Base-by-base conservation (phyloP, 73 alveolate species). In the Stentor roeselii region DNA sequence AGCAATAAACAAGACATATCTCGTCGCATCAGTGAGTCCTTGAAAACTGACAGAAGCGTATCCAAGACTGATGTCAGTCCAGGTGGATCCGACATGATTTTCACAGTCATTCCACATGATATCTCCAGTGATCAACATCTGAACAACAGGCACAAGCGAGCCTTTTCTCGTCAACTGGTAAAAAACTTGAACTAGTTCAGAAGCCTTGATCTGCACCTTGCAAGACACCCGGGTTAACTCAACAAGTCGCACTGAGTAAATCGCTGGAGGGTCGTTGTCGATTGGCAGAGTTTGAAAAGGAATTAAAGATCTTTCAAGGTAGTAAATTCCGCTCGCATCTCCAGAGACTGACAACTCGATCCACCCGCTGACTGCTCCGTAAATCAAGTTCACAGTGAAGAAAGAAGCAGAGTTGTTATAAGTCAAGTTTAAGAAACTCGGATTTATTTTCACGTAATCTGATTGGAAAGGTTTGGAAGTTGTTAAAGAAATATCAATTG, bases 231-330 rank as follows among this genome's bases (percentile, higher is more conserved):
- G 21, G 21, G 50, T 2, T 27, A 67, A 27, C 21, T n/a, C 11
- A 30, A 11, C 11, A 27, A 34, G 37, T 67, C 41, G n/a, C 2
- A 32, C 41, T 1, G 80, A 67, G n/a, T 67, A 21, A 21, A 67
- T 2, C 3, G 14, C 41, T 0, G 80, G 80, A 32, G 41, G n/a
- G 0, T 21, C 11, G 37, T 21, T 40, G 34, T 67, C 80, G n/a
- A 67, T 21, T 21, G 80, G 80, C 11, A 67, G 41, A 67, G 80
- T 67, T 67, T 67, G 80, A 32, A 67, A 67, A 30, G 80, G n/a
- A 1, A 67, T 67, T 21, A 32, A 34, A n/a, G n/a, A 21, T 2
- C 80, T 67, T 27, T 21, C 37, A 15, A 67, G 41, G 41, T 67
- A 21, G 34, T 67, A 67, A 32, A 15, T 67, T 1, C 27, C 80